phyloP scores from a whole-genome alignment of 2,329 filamentous ascomycete species.

The Cordyceps fumosorosea region DNA sequence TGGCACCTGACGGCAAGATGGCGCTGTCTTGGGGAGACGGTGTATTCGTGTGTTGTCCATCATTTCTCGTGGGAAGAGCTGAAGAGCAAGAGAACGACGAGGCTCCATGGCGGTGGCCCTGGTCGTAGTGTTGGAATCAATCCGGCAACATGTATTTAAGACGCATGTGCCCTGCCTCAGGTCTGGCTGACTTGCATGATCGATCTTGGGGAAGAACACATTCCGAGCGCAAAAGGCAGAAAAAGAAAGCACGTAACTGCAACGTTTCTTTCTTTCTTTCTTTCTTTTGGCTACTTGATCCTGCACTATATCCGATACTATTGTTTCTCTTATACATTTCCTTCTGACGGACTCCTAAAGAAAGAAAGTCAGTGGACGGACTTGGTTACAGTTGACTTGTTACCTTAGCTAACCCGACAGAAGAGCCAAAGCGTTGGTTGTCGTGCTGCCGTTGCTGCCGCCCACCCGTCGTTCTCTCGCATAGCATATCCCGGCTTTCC shows the following conservation, averaged over 20 bases:
- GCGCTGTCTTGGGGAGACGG: not conserved
- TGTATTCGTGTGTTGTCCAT: not conserved
- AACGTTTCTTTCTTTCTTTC: not conserved
- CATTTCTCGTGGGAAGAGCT: too few species aligned
- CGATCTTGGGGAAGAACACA: not conserved
- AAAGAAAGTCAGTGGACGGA: not conserved
- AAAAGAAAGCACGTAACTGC: not conserved
- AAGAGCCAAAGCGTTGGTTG: not conserved
- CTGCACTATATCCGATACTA: conserved; percentile 4
- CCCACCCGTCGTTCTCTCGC: too few species aligned
- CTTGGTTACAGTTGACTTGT: not conserved
- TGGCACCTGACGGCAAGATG: not conserved
- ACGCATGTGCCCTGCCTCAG: not conserved
- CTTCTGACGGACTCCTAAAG: not conserved
- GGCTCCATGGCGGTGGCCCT: not conserved
- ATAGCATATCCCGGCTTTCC: too few species aligned
- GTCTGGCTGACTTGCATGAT: conserved; percentile 6
- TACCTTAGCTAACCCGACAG: not conserved
- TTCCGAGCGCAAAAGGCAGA: not conserved
- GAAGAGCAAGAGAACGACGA: not conserved
- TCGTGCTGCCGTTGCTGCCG: too few species aligned
- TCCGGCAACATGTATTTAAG: not conserved
- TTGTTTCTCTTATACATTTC: conserved; percentile 1
- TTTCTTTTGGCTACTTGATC: not conserved
- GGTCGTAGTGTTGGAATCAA: not conserved